These are phyloP conservation scores for Circinella minor DNA, from an alignment of 371 early-diverging fungal species.

Conservation along the genomic window DNA sequence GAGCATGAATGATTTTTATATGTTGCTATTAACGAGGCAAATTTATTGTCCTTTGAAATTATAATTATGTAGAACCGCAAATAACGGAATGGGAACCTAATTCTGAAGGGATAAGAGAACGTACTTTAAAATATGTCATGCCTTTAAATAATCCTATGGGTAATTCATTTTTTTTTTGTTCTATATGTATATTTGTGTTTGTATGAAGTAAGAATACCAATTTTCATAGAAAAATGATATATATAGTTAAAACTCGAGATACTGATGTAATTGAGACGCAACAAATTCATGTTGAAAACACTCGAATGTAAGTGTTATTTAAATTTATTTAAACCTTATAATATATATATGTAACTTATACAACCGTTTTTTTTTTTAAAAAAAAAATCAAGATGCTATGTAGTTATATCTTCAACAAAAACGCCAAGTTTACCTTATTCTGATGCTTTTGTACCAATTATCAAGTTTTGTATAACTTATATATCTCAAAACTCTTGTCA, in stretches of 20 bases:
- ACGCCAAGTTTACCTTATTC: slow-evolving; percentile 58
- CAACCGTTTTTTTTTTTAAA: no score
- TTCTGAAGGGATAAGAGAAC: slow-evolving; percentile 27
- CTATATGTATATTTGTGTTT: no score
- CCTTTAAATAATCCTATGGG: slow-evolving; percentile 61
- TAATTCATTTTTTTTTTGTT: slow-evolving; percentile 8
- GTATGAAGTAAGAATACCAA: not conserved
- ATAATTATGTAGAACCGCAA: slow-evolving; percentile 18
- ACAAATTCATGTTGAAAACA: slow-evolving; percentile 41
- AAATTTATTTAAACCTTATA: not conserved
- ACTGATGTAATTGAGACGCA: slow-evolving; percentile 61
- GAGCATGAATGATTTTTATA: no score
- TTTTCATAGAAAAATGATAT: not conserved
- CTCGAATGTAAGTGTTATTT: slow-evolving; percentile 22
- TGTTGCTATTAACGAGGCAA: no score
- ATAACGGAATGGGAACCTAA: slow-evolving; percentile 27
- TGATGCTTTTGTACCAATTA: slow-evolving; percentile 58
- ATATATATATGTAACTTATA: not conserved
- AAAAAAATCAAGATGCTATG: slow-evolving; percentile 29
- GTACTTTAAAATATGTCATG: slow-evolving; percentile 57
- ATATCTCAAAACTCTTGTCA: slow-evolving; percentile 36
- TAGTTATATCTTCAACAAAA: slow-evolving; percentile 40
- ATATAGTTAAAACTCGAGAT: slow-evolving; percentile 53
- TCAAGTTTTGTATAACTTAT: slow-evolving; percentile 60
- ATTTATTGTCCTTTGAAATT: no score